Conservation (phyloP, 139 green algal species). For the Pleodorina starrii region DNA sequence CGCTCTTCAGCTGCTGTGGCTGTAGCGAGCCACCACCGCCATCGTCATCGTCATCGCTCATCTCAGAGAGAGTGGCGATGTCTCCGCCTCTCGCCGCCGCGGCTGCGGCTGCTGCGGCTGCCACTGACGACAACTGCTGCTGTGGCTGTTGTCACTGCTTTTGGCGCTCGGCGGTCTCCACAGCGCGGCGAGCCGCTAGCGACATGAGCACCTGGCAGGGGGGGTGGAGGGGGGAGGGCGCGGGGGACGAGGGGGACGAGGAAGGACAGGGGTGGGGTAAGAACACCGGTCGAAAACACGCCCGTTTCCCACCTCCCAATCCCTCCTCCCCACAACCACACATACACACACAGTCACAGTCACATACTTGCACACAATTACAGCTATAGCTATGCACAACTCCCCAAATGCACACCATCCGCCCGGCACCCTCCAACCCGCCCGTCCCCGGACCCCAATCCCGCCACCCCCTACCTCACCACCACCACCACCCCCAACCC, state of each 20-base stretch:
- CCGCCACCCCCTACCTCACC: no score
- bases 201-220: conserved; percentile 32
- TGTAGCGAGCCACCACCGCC: no score
- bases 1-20: not conserved
- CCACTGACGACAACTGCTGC: not conserved
- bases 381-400: not conserved
- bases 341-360: not conserved
- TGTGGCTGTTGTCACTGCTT: not conserved
- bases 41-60: no score
- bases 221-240: not conserved
- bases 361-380: not conserved
- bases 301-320: no score
- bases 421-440: no score
- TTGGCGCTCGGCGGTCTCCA: not conserved
- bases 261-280: not conserved
- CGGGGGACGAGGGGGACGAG: not conserved
- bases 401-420: not conserved
- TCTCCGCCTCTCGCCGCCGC: not conserved
- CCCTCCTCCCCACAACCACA: no score
- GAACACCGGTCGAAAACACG: not conserved
- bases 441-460: no score
- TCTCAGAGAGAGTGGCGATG: not conserved
- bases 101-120: not conserved
- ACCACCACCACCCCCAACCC: not conserved
- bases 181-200: conserved; percentile 4